phyloP scores from a whole-genome alignment of 2,329 filamentous ascomycete species.

The Polytolypa hystricis region DNA sequence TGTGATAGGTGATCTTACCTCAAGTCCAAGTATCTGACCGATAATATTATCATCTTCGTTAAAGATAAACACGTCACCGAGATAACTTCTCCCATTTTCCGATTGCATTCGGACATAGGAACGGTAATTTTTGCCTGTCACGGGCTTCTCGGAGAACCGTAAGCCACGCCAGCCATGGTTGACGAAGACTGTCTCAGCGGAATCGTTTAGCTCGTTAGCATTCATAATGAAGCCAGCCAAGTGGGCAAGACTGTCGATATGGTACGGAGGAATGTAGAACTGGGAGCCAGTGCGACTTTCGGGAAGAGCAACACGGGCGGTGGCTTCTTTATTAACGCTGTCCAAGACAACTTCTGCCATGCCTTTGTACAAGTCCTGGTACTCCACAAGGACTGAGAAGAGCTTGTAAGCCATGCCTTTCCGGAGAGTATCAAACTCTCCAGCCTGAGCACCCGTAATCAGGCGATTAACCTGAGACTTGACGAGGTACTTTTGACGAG shows the following conservation, averaged over 20 bases:
- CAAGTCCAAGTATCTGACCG: too few relatives aligned
- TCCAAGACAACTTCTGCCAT: slow-evolving; percentile 29
- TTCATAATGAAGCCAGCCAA: slow-evolving; percentile 30
- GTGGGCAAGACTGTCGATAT: slow-evolving; percentile 27
- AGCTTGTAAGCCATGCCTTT: slow-evolving; percentile 27
- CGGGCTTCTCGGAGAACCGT: slow-evolving; percentile 16
- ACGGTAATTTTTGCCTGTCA: slow-evolving; percentile 12
- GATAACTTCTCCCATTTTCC: slow-evolving; percentile 4
- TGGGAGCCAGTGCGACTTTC: too few relatives aligned
- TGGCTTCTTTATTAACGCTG: slow-evolving; percentile 25
- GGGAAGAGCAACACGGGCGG: slow-evolving; percentile 22
- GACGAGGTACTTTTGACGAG: slow-evolving; percentile 20
- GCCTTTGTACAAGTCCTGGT: slow-evolving; percentile 22
- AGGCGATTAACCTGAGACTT: slow-evolving; percentile 22
- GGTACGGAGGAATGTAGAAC: slow-evolving; percentile 18
- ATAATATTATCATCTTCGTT: too few relatives aligned
- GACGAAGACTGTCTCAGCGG: slow-evolving; percentile 22
- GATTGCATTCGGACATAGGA: slow-evolving; percentile 25
- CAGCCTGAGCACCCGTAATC: slow-evolving; percentile 18
- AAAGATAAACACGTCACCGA: slow-evolving; percentile 13
- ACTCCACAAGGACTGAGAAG: slow-evolving; percentile 26
- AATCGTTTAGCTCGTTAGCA: slow-evolving; percentile 17
- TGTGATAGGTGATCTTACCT: too few relatives aligned
- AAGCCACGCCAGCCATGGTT: slow-evolving; percentile 26
- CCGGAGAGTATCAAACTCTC: slow-evolving; percentile 21